A percentile compares a stretch with the other conserved stretches of the same genome.
phyloP scores from a whole-genome alignment of 768 basidiomycete genomes.

The Terana coerulea region DNA sequence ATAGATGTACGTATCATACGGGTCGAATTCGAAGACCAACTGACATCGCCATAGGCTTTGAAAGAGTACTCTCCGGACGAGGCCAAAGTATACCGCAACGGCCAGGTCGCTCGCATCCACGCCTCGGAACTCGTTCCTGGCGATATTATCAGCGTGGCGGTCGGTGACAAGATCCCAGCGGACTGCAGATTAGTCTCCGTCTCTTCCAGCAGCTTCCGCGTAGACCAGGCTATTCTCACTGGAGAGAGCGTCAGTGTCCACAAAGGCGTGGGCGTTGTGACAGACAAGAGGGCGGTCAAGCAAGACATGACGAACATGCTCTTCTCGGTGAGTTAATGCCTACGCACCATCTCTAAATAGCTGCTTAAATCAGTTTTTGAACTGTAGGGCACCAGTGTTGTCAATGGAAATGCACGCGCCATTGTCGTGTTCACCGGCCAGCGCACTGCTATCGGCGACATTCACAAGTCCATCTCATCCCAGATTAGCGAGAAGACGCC shows the following conservation, averaged over 20 bases:
- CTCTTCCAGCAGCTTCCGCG: slow-evolving; percentile 87
- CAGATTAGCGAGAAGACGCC: slow-evolving; percentile 97
- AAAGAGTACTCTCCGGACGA: slow-evolving; percentile 98
- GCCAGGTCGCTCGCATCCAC: slow-evolving; percentile 68
- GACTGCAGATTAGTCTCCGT: slow-evolving; percentile 89
- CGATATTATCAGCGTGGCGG: slow-evolving; percentile 86
- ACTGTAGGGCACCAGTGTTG: slow-evolving; percentile 86
- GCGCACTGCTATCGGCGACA: slow-evolving; percentile 91
- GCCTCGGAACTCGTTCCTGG: slow-evolving; percentile 92
- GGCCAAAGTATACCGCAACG: slow-evolving; percentile 81
- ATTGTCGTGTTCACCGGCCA: slow-evolving; percentile 85
- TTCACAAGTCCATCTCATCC: slow-evolving; percentile 92
- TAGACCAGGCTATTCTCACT: slow-evolving; percentile 96
- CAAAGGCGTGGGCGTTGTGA: slow-evolving; percentile 68
- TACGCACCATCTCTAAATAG: neutral
- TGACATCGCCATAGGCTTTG: slow-evolving; percentile 70
- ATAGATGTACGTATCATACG: slow-evolving; percentile 84
- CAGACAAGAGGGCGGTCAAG: slow-evolving; percentile 81
- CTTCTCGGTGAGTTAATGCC: slow-evolving; percentile 63
- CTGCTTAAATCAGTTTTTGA: neutral
- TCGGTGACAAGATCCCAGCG: slow-evolving; percentile 94
- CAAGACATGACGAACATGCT: slow-evolving; percentile 98
- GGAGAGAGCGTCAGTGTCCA: slow-evolving; percentile 89
- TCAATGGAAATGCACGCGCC: slow-evolving; percentile 86
- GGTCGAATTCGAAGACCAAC: no score